phyloP scores from a whole-genome alignment of 495 filamentous ascomycete species.

The Cairneyella variabilis region DNA sequence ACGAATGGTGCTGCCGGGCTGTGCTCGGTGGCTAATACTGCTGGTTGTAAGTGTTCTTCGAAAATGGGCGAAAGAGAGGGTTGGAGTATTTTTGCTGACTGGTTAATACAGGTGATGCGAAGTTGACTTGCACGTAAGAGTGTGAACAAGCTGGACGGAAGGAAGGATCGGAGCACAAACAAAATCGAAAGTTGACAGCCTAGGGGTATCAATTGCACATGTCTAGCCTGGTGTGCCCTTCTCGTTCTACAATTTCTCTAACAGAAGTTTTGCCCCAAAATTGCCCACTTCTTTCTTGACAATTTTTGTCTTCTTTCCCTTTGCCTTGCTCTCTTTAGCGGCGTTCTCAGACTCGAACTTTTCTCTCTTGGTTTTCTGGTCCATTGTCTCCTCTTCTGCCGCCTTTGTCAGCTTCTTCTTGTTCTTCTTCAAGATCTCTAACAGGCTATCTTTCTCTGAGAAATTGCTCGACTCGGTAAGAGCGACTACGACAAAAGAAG shows the following conservation, averaged over 20 bases:
- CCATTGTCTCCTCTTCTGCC: conserved; percentile 38
- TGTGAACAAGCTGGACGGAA: not conserved
- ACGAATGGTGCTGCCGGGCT: not conserved
- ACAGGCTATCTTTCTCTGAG: conserved; percentile 56
- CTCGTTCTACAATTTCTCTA: conserved; percentile 39
- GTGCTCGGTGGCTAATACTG: conserved; percentile 5
- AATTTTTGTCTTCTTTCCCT: conserved; percentile 37
- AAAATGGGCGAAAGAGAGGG: not conserved
- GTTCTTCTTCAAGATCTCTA: conserved; percentile 59
- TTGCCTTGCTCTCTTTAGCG: conserved; percentile 32
- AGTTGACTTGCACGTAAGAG: not conserved
- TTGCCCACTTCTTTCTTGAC: conserved; percentile 42
- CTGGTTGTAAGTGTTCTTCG: conserved; percentile 1
- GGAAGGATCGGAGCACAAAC: too few species aligned
- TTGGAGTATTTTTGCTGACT: too few species aligned
- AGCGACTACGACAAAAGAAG: conserved; percentile 76
- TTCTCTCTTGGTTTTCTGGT: conserved; percentile 36
- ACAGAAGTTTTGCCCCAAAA: conserved; percentile 49
- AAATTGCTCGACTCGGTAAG: conserved; percentile 80
- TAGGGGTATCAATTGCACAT: conserved; percentile 6
- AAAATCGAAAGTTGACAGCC: too few species aligned
- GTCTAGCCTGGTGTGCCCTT: not conserved
- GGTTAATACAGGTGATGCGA: not conserved
- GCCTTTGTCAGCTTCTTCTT: conserved; percentile 48
- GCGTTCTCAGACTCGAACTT: conserved; percentile 14